Evolutionary conservation across 1,284 basidiomycete genomes (phyloP), one percentile per base, ranked within the genome.

Genomic region (Sphaerobolus stellatus): DNA sequence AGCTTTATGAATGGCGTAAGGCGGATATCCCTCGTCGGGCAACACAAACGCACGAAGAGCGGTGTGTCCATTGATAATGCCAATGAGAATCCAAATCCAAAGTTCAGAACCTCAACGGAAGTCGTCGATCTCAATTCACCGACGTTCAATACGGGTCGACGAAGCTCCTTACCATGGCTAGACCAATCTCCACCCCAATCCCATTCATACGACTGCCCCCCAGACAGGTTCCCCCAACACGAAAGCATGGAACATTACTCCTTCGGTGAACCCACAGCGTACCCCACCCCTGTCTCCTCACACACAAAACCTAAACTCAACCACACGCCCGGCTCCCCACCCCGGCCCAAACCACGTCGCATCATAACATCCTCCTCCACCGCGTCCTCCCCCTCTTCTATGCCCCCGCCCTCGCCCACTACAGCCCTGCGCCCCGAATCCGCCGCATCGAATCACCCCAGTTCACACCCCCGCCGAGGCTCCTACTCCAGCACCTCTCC

Each of bases 1-100:
- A 29, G 52, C 18, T 43, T 57, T 14, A 49, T 50, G 28, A 50
- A 51, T 22, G 54, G 56, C 9, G 47, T 57, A 25, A 45, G 56
- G 22, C 33, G 56, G 14, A 25, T 57, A 11, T 54, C 51, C 22
- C 47, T 49, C 20, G 47, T 54, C 13, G 45, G 48, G 24, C 7
- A 31, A 6, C 52, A 54, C 30, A 52, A 50, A 34, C 51, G 31
- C n/a, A 31, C 38, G 16, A 54, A 54, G 40, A 54, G 52, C 45
- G n/a, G n/a, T n/a, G n/a, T n/a, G n/a, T n/a, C n/a, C n/a, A 54
- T 25, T n/a, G 46, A 46, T 13, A 44, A 20, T 3, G 33, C n/a
- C 4, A 34, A 49, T 30, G 46, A 20, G 18, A 24, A 24, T 29
- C 22, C 11, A 18, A 31, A 30, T 16, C n/a, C 43, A 22, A n/a